Evolutionary conservation across 176 grass and related monocot species (phyloP).

Genomic region (Elymus sibiricus): DNA sequence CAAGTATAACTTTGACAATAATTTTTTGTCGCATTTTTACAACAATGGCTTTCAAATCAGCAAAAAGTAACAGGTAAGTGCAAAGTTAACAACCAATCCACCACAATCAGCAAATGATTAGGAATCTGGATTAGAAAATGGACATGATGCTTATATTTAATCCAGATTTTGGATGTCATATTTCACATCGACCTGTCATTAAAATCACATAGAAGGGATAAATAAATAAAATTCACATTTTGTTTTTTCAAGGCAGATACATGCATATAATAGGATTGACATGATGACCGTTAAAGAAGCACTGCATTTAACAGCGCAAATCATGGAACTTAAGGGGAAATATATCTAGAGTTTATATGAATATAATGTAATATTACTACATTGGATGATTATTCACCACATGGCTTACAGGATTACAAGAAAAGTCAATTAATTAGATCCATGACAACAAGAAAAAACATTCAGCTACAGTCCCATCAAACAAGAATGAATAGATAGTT

Average conservation of each 20-base stretch:
- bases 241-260: not conserved
- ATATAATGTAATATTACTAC: not conserved
- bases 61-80: not conserved
- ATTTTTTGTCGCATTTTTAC: not conserved
- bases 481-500: not conserved
- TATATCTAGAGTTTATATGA: not conserved
- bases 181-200: not conserved
- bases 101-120: not conserved
- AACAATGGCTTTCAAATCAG: not conserved
- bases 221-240: not conserved
- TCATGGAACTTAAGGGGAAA: not conserved
- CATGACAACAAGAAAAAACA: not conserved
- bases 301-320: not conserved
- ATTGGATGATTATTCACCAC: not conserved
- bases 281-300: not conserved
- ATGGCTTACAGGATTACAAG: not conserved
- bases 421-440: not conserved
- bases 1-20: not conserved
- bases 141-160: not conserved
- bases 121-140: not conserved
- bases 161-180: not conserved
- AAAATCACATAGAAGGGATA: not conserved
- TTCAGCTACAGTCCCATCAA: not conserved
- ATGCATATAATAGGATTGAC: not conserved
- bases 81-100: not conserved